Evolutionary conservation across 768 basidiomycete genomes (phyloP), one percentile per base, ranked within the genome.

Genomic region (Pleurotus citrinopileatus): DNA sequence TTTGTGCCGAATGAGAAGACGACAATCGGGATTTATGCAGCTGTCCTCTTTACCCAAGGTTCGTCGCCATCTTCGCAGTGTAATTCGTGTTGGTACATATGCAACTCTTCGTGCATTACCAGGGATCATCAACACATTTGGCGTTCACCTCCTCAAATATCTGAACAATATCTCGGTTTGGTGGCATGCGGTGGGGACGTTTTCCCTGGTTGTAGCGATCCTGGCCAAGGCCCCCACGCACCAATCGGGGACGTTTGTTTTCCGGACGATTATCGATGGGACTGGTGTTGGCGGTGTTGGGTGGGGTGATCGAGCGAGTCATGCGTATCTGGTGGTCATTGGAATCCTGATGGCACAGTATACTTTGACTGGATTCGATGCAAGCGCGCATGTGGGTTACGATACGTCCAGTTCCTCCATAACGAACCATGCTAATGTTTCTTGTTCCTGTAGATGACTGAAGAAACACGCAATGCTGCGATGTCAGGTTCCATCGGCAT

Each of bases 321-420:
- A 77, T 36, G 84, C 79, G 0, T 92, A 91, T 66, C 85, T 90
- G 17, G 82, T 77, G 4, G 67, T 89, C 19, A 80, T 89, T 58
- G 88, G 88, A 12, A 82, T 88, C 57, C 70, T 90, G 22, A 80
- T 89, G 77, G 82, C 87, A 7, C 89, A 90, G 73, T 89, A 88
- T 64, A 89, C 87, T 0, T 65, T 91, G 19, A 87, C 86, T 23
- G 86, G 83, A 81, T 90, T 87, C 63, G 87, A 90, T 61, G 88
- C 87, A 13, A 80, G 86, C 63, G 79, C 87, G 48, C 84, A 86
- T 69, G 85, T 83, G 59, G 55, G 81, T 64, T 34, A 10, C n/a
- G 17, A 32, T 28, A n/a, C n/a, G 17, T 17, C 40, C 40, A 15
- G 12, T 20, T 52, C 23, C 20, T 26, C 13, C 38, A 25, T 28